Base-by-base conservation (phyloP, 805 yeast genomes). In the Candida maris region DNA sequence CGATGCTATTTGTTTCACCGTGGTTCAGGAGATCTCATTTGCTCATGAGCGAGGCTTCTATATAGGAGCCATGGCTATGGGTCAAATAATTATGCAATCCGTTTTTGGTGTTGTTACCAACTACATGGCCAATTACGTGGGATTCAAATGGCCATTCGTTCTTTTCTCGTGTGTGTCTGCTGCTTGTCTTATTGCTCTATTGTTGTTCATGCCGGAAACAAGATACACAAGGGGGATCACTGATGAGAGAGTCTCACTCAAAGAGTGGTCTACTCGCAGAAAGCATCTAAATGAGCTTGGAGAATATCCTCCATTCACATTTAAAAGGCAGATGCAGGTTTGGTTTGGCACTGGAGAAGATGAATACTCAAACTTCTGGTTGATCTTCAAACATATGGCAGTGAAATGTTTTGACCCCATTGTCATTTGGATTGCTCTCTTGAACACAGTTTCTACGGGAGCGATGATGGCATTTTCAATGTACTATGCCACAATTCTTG, bases 81-180 rank as follows among this genome's bases (percentile, higher is more conserved):
- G 35, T 7, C 35, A 32, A 16, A 14, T 32, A 8, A 24, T 26
- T 12, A 8, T 32, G 21, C 35, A 32, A 16, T 23, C 20, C n/a
- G 17, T 32, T 10, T 32, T 32, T 32, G 35, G 30, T 9, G 21
- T 32, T 13, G 15, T 32, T 16, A 32, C 35, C 32, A 32, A 32
- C 17, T 32, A 32, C 16, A 32, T 32, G 35, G 35, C 35, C 16
- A 18, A 16, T 17, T 32, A 14, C 14, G 21, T 32, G 10, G 35
- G 35, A 14, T 32, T 32, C 32, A 32, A 32, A 32, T 32, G 35
- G 35, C 35, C 35, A 19, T 32, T 32, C 16, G 35, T 32, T 15
- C n/a, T 32, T 7, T 32, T 32, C 14, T 19, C 35, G 12, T 32
- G 32, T 32, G 19, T 32, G 13, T 32, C 35, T 7, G 35, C 32